Evolutionary conservation across 2,329 filamentous ascomycete species (phyloP).

Genomic region (Epichloe typhina): DNA sequence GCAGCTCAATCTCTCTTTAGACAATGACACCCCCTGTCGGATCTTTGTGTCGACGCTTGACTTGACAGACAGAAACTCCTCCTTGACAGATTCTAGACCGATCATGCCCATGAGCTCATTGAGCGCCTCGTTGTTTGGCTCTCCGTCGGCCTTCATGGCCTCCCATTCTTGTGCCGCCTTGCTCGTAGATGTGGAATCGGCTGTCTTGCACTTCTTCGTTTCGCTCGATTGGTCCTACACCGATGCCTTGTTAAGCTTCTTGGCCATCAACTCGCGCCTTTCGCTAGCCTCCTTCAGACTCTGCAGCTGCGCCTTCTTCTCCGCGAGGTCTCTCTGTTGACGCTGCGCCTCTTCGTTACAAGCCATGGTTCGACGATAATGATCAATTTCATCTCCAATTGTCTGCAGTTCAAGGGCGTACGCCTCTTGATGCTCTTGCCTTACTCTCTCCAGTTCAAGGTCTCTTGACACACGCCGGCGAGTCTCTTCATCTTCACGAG

Average conservation of each 20-base stretch:
- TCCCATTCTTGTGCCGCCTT: constrained; percentile 45
- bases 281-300: constrained; percentile 20
- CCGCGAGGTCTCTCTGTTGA: constrained; percentile 31
- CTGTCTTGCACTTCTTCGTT: not conserved
- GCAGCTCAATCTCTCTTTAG: constrained; percentile 46
- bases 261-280: not conserved
- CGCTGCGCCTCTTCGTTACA: constrained; percentile 15
- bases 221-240: not conserved
- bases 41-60: constrained; percentile 44
- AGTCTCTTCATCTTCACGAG: constrained; percentile 31
- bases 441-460: constrained; percentile 35
- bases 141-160: constrained; percentile 39
- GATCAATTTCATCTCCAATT: constrained; percentile 41
- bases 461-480: constrained; percentile 31
- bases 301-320: no score
- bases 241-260: not conserved
- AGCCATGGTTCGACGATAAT: constrained; percentile 17
- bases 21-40: constrained; percentile 41
- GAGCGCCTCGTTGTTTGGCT: constrained; percentile 36
- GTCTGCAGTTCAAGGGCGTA: constrained; percentile 32
- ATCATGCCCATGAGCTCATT: constrained; percentile 58
- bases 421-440: constrained; percentile 27
- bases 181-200: not conserved
- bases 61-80: constrained; percentile 49
- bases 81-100: constrained; percentile 57